Base-by-base conservation (phyloP, 768 basidiomycete genomes). In the Trametes cinnabarina region DNA sequence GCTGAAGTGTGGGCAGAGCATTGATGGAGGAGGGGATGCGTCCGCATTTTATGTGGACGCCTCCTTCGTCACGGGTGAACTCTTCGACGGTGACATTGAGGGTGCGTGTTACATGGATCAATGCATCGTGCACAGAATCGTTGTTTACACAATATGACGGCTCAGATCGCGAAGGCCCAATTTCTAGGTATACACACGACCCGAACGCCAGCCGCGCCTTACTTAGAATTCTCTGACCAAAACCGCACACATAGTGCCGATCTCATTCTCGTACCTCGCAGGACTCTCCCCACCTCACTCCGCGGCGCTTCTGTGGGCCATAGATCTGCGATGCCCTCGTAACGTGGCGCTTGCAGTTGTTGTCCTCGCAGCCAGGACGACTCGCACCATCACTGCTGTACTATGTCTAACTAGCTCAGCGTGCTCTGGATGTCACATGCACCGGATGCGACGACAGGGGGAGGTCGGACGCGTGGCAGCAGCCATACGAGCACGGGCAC, bases 21-120 rank as follows among this genome's bases (percentile, higher is more conserved):
- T 40, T 48, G 60, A 20, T 48, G 47, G 52, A 23, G 39, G 51
- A 15, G 14, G 17, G 23, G n/a, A 25, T 44, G n/a, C 52, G 25
- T 25, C 22, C 37, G 47, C 39, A 23, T 58, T 62, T 51, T 58
- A 62, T 47, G 53, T 28, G 30, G 26, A 52, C 22, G 32, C 50
- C 35, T 30, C 40, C 48, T 41, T 55, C 51, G 55, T 57, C 53
- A 52, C 54, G 20, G 54, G 19, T 40, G 40, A 42, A 35, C 15
- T 51, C 58, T 55, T 61, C 60, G 55, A 51, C 47, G 30, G 53
- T 61, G 55, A 61, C 55, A 56, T 37, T 53, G 60, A 20, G 55
- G 51, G 60, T 56, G 32, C 41, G 60, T 57, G 51, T 57, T 48
- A 56, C 50, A 55, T 40, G 42, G 55, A 61, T 61, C 60, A 61